Conservation (phyloP, 805 yeast species). For the Saturnispora gosingensis region DNA sequence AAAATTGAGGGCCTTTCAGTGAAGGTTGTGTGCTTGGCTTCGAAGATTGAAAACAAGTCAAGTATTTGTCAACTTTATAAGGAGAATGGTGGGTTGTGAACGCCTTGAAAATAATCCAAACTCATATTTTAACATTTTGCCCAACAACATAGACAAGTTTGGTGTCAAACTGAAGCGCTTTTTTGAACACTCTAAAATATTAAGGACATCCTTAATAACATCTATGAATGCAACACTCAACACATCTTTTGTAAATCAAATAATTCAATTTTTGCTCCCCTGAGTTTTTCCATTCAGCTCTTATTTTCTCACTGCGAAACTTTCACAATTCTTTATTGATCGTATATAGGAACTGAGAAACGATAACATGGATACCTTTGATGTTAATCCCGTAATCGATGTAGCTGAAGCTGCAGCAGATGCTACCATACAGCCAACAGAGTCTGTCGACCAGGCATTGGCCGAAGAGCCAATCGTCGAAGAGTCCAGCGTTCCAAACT, state of each 20-base stretch:
- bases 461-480: neutral
- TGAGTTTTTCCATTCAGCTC: neutral
- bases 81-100: no score
- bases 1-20: no score
- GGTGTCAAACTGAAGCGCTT: neutral
- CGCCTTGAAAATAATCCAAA: no score
- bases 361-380: neutral
- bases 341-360: neutral
- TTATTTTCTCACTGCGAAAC: neutral
- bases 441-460: neutral
- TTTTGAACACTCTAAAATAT: no score
- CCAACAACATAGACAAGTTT: neutral
- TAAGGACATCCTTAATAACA: no score
- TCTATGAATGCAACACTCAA: no score
- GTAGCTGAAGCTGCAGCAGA: neutral
- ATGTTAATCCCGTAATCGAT: neutral
- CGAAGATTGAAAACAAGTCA: no score
- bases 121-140: no score
- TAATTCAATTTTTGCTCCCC: neutral
- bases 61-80: no score
- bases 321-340: neutral
- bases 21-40: no score
- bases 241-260: neutral
- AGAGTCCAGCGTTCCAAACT: slow-evolving; percentile 6
- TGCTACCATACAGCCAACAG: neutral